Base-by-base conservation (phyloP, 192 early-diverging fungal species). In the Coemansia sp. region DNA sequence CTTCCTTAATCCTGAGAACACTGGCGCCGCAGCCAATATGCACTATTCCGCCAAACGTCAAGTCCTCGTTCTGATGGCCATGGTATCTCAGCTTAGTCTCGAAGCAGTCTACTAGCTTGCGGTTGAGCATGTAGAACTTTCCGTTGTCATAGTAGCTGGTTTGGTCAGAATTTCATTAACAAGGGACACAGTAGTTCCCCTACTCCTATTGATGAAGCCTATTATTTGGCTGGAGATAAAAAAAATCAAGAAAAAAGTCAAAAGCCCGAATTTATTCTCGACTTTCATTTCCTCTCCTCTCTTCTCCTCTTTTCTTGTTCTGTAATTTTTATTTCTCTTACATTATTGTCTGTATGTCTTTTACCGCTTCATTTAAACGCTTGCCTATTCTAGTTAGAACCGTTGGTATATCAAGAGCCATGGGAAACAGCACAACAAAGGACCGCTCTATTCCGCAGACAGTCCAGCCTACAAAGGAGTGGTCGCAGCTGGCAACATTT, bases 401-500 rank as follows among this genome's bases (percentile, higher is more conserved):
- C 45, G 64, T 80, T 15, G 22, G 62, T 6, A 40, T 47, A n/a
- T 46, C 59, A 41, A 65, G 58, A 54, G 12, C 61, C 66, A 77
- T 76, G 68, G 39, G 57, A 10, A 59, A 32, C 13, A 67, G 60
- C 32, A 39, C 57, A 32, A 41, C 54, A 55, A 73, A 66, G 46
- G 74, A 82, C 43, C 18, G 18, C 7, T 65, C 74, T 6, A 74
- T 73, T 5, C 80, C 80, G 43, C 36, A 71, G 6, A 45, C 63
- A 12, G 36, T 82, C 46, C 49, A 76, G 46, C 46, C 67, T 26
- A 52, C 65, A 15, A 61, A 66, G 40, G 61, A 51, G n/a, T 68
- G 46, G 42, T 72, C 71, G 3, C 66, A 76, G 67, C 62, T 79
- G 45, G 93, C 93, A 2, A 96, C 94, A 8, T 94, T 95, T 85